phyloP scores from a whole-genome alignment of 2,329 filamentous ascomycete genomes.

The Colletotrichum zoysiae region DNA sequence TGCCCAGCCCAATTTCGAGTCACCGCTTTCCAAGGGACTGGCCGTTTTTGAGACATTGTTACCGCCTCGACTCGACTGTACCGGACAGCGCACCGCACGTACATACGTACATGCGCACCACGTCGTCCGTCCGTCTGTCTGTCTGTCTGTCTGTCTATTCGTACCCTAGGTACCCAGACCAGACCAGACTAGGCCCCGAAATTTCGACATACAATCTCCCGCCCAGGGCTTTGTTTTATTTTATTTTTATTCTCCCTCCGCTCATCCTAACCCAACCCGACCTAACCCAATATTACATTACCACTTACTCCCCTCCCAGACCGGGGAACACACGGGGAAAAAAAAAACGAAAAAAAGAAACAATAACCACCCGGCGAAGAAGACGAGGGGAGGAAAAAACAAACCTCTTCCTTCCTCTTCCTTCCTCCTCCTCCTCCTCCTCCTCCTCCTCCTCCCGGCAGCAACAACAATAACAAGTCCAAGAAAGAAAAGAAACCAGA shows the following conservation, averaged over 20 bases:
- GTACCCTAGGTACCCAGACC: neutral
- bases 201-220: slow-evolving; percentile 33
- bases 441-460: neutral
- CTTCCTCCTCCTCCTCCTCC: neutral
- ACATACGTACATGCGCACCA: slow-evolving; percentile 13
- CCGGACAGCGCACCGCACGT: slow-evolving; percentile 4
- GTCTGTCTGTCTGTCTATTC: no score
- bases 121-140: neutral
- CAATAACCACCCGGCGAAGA: neutral
- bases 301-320: slow-evolving; percentile 19
- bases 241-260: slow-evolving; percentile 19
- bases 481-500: neutral
- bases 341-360: neutral
- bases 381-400: slow-evolving; percentile 10
- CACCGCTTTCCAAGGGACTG: slow-evolving; percentile 37
- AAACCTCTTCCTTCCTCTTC: neutral
- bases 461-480: neutral
- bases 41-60: slow-evolving; percentile 40
- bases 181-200: slow-evolving; percentile 16
- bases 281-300: slow-evolving; percentile 19
- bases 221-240: slow-evolving; percentile 22
- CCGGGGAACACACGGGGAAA: neutral
- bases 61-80: slow-evolving; percentile 38
- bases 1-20: slow-evolving; percentile 32
- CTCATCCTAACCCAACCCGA: slow-evolving; percentile 22